Evolutionary conservation across 2,329 filamentous ascomycete species (phyloP).

Genomic region (Cytospora piceicola): DNA sequence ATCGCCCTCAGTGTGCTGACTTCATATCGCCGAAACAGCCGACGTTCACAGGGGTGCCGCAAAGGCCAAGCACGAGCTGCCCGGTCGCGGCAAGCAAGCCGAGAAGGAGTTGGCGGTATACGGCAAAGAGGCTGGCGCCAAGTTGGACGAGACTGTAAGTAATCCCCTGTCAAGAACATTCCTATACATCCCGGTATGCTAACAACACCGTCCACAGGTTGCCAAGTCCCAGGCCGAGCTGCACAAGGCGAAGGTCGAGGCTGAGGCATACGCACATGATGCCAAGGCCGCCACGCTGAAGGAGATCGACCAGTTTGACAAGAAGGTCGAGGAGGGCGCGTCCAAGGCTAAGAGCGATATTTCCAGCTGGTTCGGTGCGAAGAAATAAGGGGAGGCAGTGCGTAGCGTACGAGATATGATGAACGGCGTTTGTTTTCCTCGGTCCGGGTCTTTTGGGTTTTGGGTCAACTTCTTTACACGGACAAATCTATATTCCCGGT

Average conservation of each 20-base stretch:
- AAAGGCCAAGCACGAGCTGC: slow-evolving; percentile 68
- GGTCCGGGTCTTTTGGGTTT: background rate
- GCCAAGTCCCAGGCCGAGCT: slow-evolving; percentile 67
- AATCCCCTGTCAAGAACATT: background rate
- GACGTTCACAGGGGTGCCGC: slow-evolving; percentile 73
- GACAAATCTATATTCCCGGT: background rate
- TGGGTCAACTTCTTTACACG: background rate
- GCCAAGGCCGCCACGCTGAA: slow-evolving; percentile 66
- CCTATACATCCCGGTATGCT: background rate
- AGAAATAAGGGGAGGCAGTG: slow-evolving; percentile 41
- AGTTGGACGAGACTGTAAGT: slow-evolving; percentile 72
- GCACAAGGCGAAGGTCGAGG: slow-evolving; percentile 62
- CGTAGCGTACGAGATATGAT: background rate
- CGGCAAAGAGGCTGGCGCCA: slow-evolving; percentile 64
- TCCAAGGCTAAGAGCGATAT: slow-evolving; percentile 82
- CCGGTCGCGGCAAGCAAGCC: slow-evolving; percentile 63
- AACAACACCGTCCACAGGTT: slow-evolving; percentile 51
- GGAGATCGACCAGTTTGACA: slow-evolving; percentile 82
- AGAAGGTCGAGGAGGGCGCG: slow-evolving; percentile 77
- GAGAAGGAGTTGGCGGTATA: slow-evolving; percentile 68
- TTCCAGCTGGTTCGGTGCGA: slow-evolving; percentile 81
- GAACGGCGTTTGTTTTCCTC: slow-evolving; percentile 13
- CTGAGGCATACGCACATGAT: slow-evolving; percentile 64
- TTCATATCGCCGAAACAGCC: slow-evolving; percentile 54
- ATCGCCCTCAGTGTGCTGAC: background rate